These are phyloP conservation scores for Colletotrichum sansevieriae DNA, from an alignment of 2,329 filamentous ascomycete genomes.

Conservation along the genomic window DNA sequence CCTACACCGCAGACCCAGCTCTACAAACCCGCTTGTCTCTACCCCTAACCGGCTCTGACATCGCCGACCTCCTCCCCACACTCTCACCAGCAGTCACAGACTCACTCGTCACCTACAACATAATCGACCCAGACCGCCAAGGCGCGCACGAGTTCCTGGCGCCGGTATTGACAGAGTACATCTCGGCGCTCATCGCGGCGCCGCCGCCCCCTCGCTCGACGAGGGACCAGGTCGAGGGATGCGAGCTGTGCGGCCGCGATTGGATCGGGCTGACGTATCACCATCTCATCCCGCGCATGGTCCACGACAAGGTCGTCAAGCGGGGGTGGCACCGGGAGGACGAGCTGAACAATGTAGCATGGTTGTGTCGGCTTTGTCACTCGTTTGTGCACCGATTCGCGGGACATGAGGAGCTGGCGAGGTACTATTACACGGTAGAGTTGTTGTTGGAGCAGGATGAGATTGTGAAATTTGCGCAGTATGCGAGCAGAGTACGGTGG, in stretches of 20 bases:
- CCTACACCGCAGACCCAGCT: slow-evolving; percentile 60
- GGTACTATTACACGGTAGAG: slow-evolving; percentile 80
- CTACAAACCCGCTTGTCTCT: slow-evolving; percentile 69
- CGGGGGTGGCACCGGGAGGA: slow-evolving; percentile 84
- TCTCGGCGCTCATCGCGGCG: slow-evolving; percentile 67
- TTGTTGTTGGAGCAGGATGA: slow-evolving; percentile 77
- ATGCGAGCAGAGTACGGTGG: slow-evolving; percentile 82
- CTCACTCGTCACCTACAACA: slow-evolving; percentile 75
- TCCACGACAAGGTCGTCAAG: slow-evolving; percentile 82
- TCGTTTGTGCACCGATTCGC: slow-evolving; percentile 83
- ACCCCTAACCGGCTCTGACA: slow-evolving; percentile 65
- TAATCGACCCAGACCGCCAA: slow-evolving; percentile 62
- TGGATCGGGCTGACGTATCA: slow-evolving; percentile 87
- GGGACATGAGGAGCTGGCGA: slow-evolving; percentile 82
- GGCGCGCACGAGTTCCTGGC: slow-evolving; percentile 67
- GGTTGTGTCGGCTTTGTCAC: slow-evolving; percentile 88
- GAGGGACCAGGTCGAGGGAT: slow-evolving; percentile 64
- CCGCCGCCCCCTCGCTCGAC: slow-evolving; percentile 75
- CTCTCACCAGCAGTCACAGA: slow-evolving; percentile 74
- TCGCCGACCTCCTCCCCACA: slow-evolving; percentile 63
- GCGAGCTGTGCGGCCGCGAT: slow-evolving; percentile 81
- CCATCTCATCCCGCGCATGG: slow-evolving; percentile 83
- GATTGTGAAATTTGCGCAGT: slow-evolving; percentile 77
- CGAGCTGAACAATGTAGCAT: slow-evolving; percentile 83
- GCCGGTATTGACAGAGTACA: slow-evolving; percentile 73